Conservation (phyloP, 257 asterid species). For the Scutellaria galericulata region DNA sequence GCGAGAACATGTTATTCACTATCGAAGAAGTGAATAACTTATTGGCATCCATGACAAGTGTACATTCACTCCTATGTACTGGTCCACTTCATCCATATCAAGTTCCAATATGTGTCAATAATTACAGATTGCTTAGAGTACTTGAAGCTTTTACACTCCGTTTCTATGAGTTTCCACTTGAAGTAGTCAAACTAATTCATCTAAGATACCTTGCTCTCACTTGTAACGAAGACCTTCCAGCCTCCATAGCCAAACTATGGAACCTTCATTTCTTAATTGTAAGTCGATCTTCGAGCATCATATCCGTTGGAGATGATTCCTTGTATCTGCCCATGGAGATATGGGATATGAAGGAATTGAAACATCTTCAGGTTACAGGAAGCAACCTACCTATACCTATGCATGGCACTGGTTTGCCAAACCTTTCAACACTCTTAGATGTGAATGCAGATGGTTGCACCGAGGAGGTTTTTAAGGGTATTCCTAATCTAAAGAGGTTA, state of each 20-base stretch:
- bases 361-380: constrained; percentile 22
- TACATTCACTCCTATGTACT: constrained; percentile 9
- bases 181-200: background rate
- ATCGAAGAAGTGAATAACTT: background rate
- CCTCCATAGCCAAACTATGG: constrained; percentile 14
- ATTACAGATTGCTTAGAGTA: constrained; percentile 21
- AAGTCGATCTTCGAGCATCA: background rate
- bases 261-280: constrained; percentile 22
- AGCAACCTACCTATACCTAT: background rate
- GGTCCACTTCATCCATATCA: background rate
- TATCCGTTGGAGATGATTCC: background rate
- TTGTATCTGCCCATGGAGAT: constrained; percentile 2
- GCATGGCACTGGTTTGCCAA: background rate
- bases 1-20: background rate
- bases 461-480: background rate
- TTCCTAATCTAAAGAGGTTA: constrained; percentile 22
- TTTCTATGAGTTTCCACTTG: background rate
- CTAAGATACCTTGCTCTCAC: constrained; percentile 27
- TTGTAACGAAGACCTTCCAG: background rate
- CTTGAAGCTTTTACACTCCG: constrained; percentile 2
- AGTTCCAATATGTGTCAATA: background rate
- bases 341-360: constrained; percentile 26
- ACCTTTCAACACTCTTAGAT: constrained; percentile 21
- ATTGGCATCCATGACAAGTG: background rate
- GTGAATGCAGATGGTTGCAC: constrained; percentile 2